A percentile compares a stretch with the other conserved stretches of the same genome.
phyloP scores from a whole-genome alignment of 306 rosid species.

The Vicia villosa region DNA sequence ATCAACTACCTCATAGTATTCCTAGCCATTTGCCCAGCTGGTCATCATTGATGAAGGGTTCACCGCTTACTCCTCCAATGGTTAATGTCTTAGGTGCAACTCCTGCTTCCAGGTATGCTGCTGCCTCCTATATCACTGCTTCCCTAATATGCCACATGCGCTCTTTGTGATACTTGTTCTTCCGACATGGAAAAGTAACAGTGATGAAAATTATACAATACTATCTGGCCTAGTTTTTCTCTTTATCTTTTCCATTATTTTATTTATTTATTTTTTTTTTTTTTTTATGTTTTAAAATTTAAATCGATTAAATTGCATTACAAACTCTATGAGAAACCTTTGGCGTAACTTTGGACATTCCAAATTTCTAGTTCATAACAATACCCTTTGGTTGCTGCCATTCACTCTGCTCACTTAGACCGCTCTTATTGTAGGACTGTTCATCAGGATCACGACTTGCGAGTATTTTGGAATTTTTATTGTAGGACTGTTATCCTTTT shows the following conservation, averaged over 20 bases:
- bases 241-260: slow-evolving; percentile 17
- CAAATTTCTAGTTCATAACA: not conserved
- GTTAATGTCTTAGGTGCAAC: slow-evolving; percentile 79
- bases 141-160: not conserved
- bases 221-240: slow-evolving; percentile 20
- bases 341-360: not conserved
- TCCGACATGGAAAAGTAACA: slow-evolving; percentile 12
- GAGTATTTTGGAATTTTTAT: not conserved
- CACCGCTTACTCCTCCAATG: slow-evolving; percentile 64
- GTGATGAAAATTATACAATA: not conserved
- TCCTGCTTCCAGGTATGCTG: slow-evolving; percentile 96
- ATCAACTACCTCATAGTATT: slow-evolving; percentile 64
- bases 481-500: slow-evolving; percentile 3
- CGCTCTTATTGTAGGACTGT: not conserved
- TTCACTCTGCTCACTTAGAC: not conserved
- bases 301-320: slow-evolving; percentile 8
- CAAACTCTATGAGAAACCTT: not conserved
- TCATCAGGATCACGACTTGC: not conserved
- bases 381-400: not conserved
- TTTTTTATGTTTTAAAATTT: slow-evolving; percentile 1
- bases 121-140: slow-evolving; percentile 31
- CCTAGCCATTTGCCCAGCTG: slow-evolving; percentile 72
- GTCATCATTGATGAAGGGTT: slow-evolving; percentile 90
- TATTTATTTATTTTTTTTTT: too few species aligned
- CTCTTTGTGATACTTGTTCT: slow-evolving; percentile 30